These are phyloP conservation scores for Vachellia collinsii DNA, from an alignment of 306 rosid species.

Conservation along the genomic window DNA sequence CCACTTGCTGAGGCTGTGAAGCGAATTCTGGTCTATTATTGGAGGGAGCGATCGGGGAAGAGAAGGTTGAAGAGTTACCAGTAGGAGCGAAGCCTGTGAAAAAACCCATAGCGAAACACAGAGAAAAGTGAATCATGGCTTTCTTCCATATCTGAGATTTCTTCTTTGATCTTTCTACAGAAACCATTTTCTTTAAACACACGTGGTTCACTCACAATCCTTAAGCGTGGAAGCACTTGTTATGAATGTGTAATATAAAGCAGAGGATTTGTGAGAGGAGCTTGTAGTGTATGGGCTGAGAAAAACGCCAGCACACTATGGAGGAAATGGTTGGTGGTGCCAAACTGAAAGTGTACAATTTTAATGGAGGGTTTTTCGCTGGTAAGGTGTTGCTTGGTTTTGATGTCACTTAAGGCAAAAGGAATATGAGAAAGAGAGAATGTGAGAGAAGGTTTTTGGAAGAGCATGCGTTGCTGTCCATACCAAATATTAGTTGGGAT, in stretches of 20 bases:
- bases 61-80: conserved; percentile 55
- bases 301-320: conserved; percentile 18
- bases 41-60: conserved; percentile 35
- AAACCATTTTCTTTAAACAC: conserved; percentile 54
- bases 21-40: conserved; percentile 43
- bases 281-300: background rate
- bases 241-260: conserved; percentile 34
- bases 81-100: conserved; percentile 92
- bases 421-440: conserved; percentile 40
- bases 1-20: conserved; percentile 45
- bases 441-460: conserved; percentile 4
- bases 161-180: conserved; percentile 80
- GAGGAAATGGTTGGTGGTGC: conserved; percentile 3
- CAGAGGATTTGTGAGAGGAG: conserved; percentile 2
- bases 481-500: conserved; percentile 85
- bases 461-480: conserved; percentile 53
- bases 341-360: conserved; percentile 43
- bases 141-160: conserved; percentile 80
- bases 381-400: conserved; percentile 51
- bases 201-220: background rate
- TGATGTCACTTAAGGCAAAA: conserved; percentile 86
- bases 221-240: background rate
- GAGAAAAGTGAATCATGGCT: conserved; percentile 77
- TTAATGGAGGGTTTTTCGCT: conserved; percentile 38
- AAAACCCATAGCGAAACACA: conserved; percentile 90